A percentile compares a stretch with the other conserved stretches of the same genome.
These are phyloP conservation scores for Collariella sp. DNA, from an alignment of 495 filamentous ascomycete species.

Conservation along the genomic window DNA sequence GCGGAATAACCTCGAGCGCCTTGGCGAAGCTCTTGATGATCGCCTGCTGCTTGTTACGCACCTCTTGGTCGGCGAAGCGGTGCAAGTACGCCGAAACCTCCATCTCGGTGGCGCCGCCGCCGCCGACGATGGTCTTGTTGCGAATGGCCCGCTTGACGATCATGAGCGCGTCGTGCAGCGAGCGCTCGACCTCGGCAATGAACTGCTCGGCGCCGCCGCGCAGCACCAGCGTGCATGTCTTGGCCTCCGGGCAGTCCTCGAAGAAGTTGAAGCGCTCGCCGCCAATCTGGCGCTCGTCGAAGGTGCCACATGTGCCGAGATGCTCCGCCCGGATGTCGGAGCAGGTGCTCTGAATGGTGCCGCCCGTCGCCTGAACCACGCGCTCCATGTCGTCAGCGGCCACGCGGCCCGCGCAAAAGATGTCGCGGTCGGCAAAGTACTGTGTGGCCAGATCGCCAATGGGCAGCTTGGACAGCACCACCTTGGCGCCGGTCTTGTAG, in stretches of 20 bases:
- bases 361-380: constrained; percentile 88
- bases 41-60: constrained; percentile 89
- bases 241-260: constrained; percentile 85
- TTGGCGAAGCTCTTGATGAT: constrained; percentile 98
- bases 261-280: constrained; percentile 98
- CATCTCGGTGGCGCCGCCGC: constrained; percentile 94
- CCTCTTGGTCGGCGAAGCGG: constrained; percentile 80
- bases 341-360: constrained; percentile 88
- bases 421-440: constrained; percentile 94
- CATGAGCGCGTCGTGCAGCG: constrained; percentile 98
- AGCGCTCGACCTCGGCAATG: constrained; percentile 96
- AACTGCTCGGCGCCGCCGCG: constrained; percentile 97
- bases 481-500: constrained; percentile 87
- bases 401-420: constrained; percentile 97
- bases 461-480: constrained; percentile 92
- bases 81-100: constrained; percentile 89
- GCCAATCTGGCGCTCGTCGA: constrained; percentile 95
- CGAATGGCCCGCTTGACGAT: constrained; percentile 95
- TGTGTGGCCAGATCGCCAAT: constrained; percentile 97
- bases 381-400: constrained; percentile 90
- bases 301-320: constrained; percentile 80
- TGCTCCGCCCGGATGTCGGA: constrained; percentile 87
- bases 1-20: constrained; percentile 91
- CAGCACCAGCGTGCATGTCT: constrained; percentile 93
- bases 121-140: constrained; percentile 88